Base-by-base conservation (phyloP, 1,284 basidiomycete species). In the Ganoderma sinense region DNA sequence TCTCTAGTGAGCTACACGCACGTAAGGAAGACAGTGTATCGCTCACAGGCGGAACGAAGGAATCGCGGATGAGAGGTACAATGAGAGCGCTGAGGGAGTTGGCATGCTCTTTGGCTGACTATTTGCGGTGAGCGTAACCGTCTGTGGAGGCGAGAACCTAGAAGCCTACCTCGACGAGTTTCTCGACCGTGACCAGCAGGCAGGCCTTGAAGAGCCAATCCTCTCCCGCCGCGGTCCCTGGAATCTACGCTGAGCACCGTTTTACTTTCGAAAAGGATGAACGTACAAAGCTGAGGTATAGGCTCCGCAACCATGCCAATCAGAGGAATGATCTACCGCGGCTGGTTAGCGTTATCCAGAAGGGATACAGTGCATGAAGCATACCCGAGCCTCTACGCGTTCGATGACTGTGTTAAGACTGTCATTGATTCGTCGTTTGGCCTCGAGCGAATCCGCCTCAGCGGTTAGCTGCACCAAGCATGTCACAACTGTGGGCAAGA, bases 191-290 rank as follows among this genome's bases (percentile, higher is more conserved):
- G 7, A 86, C 87, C 4, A 97, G 84, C 5, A 97, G 81, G 2
- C 90, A 90, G 1, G 85, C 86, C 78, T 96, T 97, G 83, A 96
- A 93, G 26, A 95, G 79, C 87, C 89, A 94, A 72, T 96, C 92
- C 14, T 91, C 89, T 31, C 88, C 91, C 6, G 90, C 88, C 64
- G 84, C 81, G 29, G 83, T 84, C 93, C 93, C 93, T 93, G 56
- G 3, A 31, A 1, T 20, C 14, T 20, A 53, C 63, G 23, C 70
- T 70, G 68, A 70, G 14, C 61, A 59, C 71, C 7, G 3, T 1
- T 14, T 41, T 76, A 67, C 65, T 33, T 23, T 53, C 16, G 62
- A 43, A 48, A 29, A 55, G n/a, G 14, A 69, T 55, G 45, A 59
- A 80, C 92, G 77, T 78, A 95, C 96, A 97, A 43, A 97, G 83